Evolutionary conservation across 768 basidiomycete genomes (phyloP), one percentile per base, ranked within the genome.

Genomic region (Sarcomyxa edulis): DNA sequence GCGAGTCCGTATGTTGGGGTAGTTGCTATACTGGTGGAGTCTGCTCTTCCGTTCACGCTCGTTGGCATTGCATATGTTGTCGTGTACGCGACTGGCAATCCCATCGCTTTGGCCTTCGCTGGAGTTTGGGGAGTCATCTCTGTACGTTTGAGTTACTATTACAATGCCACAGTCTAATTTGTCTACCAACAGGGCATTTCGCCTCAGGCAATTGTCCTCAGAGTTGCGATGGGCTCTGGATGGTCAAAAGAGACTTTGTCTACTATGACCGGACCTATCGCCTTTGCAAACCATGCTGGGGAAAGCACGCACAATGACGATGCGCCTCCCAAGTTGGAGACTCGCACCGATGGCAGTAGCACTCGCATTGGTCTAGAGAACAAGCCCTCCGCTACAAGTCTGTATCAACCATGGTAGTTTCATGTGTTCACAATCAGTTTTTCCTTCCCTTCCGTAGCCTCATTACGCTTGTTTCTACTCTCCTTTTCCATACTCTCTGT

Each of bases 31-130:
- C 40, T 60, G 25, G 41, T 63, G 38, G 57, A 61, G 42, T 51
- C 50, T n/a, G 58, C 60, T 11, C 40, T 52, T 20, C 55, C 55
- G 4, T 61, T 55, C 48, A 51, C 50, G 9, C 7, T 58, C 21
- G 26, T 55, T 12, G 58, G 58, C 8, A 39, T 60, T 30, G 42
- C 41, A 9, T 55, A 54, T 39, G 31, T 60, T 12, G 43, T 58
- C 38, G 44, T 48, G 8, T 58, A 54, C 39, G 55, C 51, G 2
- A 35, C 46, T 10, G 39, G 46, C 26, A 48, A 40, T 31, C 46
- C 44, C 3, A 35, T 53, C n/a, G 44, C 41, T 6, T 37, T 47
- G 12, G 49, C 49, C 12, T 51, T 59, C 32, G 48, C 40, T 16
- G 47, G 48, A 18, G 44, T 57, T 24, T 62, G 56, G 49, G 48